A percentile compares a stretch with the other conserved stretches of the same genome.
phyloP scores from a whole-genome alignment of 169 alveolate species.

The Plasmodium chabaudi region DNA sequence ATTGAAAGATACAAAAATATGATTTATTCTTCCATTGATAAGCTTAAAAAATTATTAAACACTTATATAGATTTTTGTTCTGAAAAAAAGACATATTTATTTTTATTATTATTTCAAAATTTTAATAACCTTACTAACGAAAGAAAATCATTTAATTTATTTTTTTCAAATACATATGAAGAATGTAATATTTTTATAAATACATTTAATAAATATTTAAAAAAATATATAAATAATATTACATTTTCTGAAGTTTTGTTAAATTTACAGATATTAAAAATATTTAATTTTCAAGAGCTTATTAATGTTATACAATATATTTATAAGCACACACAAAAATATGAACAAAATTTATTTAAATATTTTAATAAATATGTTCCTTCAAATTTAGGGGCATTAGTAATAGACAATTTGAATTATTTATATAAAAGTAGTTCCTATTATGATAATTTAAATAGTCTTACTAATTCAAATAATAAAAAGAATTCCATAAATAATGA shows the following conservation, averaged over 20 bases:
- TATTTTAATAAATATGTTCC: conserved; percentile 62
- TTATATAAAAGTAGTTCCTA: not conserved
- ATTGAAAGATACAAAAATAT: conserved; percentile 72
- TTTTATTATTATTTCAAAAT: conserved; percentile 38
- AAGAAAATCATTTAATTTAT: not conserved
- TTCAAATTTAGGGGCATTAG: conserved; percentile 36
- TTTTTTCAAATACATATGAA: not conserved
- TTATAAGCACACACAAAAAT: conserved; percentile 26
- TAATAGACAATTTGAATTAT: conserved; percentile 57
- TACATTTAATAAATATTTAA: conserved; percentile 35
- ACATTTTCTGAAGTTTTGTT: conserved; percentile 46
- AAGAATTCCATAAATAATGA: not conserved
- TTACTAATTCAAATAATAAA: not conserved
- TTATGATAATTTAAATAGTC: not conserved
- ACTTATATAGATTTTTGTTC: conserved; percentile 21
- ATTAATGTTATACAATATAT: conserved; percentile 35
- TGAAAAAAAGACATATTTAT: conserved; percentile 30
- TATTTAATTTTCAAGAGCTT: conserved; percentile 56
- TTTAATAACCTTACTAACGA: not conserved
- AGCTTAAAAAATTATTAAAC: conserved; percentile 45
- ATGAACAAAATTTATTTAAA: not conserved
- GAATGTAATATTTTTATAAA: conserved; percentile 19
- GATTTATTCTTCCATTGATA: conserved; percentile 51
- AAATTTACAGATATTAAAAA: conserved; percentile 61
- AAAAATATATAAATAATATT: conserved; percentile 28